A percentile compares a stretch with the other conserved stretches of the same genome.
Conservation (phyloP, 768 basidiomycete species). For the Suillus cothurnatus region DNA sequence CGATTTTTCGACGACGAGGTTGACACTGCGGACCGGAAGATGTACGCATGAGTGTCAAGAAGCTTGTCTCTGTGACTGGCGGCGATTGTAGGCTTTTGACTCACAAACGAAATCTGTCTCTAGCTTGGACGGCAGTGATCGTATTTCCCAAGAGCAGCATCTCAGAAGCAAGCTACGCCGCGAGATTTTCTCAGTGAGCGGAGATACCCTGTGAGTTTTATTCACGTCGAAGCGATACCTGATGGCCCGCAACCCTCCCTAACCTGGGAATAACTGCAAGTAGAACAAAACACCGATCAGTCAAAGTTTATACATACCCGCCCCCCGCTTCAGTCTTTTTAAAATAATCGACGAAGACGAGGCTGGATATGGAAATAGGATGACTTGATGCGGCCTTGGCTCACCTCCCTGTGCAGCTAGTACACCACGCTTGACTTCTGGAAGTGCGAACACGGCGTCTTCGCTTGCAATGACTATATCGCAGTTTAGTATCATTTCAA, state of each 20-base stretch:
- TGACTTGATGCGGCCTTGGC: conserved; percentile 20
- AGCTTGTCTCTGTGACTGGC: conserved; percentile 4
- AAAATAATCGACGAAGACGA: conserved; percentile 5
- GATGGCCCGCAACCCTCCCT: conserved; percentile 67
- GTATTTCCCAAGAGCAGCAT: conserved; percentile 72
- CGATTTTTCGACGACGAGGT: conserved; percentile 58
- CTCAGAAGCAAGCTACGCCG: conserved; percentile 69
- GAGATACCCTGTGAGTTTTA: conserved; percentile 13
- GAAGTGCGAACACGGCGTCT: conserved; percentile 70
- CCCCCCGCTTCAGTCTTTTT: neutral
- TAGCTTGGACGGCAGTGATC: conserved; percentile 68
- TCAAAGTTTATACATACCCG: conserved; percentile 10
- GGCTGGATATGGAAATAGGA: neutral
- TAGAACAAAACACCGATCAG: conserved; percentile 16
- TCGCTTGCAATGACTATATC: conserved; percentile 73
- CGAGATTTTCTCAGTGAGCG: conserved; percentile 19
- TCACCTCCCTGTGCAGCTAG: conserved; percentile 71
- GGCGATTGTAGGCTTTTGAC: conserved; percentile 33
- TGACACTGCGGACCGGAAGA: conserved; percentile 54
- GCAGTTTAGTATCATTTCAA: conserved; percentile 73
- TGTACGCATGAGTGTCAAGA: conserved; percentile 12
- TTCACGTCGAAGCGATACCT: conserved; percentile 46
- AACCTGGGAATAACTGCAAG: conserved; percentile 67
- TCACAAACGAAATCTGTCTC: conserved; percentile 75
- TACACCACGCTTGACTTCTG: conserved; percentile 80